phyloP scores from a whole-genome alignment of 768 basidiomycete species.

The Amanita rimosa region DNA sequence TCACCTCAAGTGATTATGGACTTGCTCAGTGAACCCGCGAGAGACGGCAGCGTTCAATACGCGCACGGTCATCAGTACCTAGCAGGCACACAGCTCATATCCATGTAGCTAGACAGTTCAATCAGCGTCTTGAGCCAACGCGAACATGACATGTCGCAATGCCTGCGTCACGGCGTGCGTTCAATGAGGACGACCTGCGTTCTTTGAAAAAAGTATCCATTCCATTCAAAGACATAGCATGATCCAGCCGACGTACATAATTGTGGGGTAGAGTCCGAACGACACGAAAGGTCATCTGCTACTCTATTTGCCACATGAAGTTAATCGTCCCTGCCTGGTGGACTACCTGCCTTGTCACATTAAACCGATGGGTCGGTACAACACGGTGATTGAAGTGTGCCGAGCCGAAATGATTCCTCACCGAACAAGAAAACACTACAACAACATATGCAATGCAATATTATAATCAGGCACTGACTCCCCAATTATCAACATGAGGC shows the following conservation, averaged over 20 bases:
- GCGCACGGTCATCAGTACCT: no score
- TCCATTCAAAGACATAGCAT: background rate
- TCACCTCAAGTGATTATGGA: no score
- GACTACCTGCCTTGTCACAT: background rate
- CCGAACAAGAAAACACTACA: no score
- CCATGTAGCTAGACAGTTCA: no score
- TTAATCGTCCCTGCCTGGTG: background rate
- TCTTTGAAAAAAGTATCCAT: background rate
- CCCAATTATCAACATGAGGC: background rate
- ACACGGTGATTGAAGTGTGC: background rate
- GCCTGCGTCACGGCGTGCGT: no score
- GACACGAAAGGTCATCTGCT: background rate
- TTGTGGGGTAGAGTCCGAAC: background rate
- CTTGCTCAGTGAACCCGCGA: no score
- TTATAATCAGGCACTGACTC: background rate
- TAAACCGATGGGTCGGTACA: background rate
- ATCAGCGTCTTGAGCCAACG: no score
- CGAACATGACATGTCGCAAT: no score
- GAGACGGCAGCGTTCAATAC: no score
- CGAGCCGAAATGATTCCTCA: background rate
- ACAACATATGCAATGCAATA: background rate
- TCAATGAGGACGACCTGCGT: no score
- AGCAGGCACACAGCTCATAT: no score
- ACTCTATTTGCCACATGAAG: background rate
- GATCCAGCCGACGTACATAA: background rate